Evolutionary conservation across 345 rosid genomes (phyloP).

Genomic region (Linum tenue): DNA sequence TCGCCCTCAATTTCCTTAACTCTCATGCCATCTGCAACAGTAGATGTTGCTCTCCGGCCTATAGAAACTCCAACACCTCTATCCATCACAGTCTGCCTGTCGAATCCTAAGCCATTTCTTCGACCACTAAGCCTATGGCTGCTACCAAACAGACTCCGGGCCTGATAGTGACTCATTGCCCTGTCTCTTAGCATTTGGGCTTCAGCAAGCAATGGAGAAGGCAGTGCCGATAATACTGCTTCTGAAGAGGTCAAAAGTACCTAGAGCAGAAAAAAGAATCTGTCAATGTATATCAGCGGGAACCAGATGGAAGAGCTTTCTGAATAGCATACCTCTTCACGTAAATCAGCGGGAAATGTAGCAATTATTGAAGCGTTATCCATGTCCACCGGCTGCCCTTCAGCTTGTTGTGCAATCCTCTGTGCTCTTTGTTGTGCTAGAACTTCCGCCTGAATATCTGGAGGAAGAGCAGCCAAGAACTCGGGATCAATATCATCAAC

Average conservation of each 20-base stretch:
- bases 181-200: slow-evolving; percentile 94
- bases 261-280: slow-evolving; percentile 27
- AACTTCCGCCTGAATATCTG: slow-evolving; percentile 96
- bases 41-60: slow-evolving; percentile 60
- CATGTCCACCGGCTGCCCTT: slow-evolving; percentile 97
- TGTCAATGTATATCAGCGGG: neutral
- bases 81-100: slow-evolving; percentile 80
- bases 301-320: neutral
- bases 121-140: slow-evolving; percentile 64
- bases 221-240: slow-evolving; percentile 85
- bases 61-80: slow-evolving; percentile 87
- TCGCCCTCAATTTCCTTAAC: slow-evolving; percentile 81
- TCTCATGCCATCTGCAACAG: slow-evolving; percentile 55
- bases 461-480: slow-evolving; percentile 97
- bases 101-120: slow-evolving; percentile 86
- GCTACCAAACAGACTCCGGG: slow-evolving; percentile 80
- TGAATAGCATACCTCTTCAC: slow-evolving; percentile 75
- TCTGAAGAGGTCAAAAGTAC: slow-evolving; percentile 94
- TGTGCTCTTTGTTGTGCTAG: slow-evolving; percentile 97
- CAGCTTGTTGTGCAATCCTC: slow-evolving; percentile 79
- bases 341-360: slow-evolving; percentile 89
- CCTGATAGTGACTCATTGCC: slow-evolving; percentile 97
- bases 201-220: slow-evolving; percentile 91
- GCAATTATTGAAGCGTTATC: slow-evolving; percentile 97
- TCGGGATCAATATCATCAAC: slow-evolving; percentile 95